phyloP scores from a whole-genome alignment of 495 filamentous ascomycete genomes.

The Penicillium mononematosum region DNA sequence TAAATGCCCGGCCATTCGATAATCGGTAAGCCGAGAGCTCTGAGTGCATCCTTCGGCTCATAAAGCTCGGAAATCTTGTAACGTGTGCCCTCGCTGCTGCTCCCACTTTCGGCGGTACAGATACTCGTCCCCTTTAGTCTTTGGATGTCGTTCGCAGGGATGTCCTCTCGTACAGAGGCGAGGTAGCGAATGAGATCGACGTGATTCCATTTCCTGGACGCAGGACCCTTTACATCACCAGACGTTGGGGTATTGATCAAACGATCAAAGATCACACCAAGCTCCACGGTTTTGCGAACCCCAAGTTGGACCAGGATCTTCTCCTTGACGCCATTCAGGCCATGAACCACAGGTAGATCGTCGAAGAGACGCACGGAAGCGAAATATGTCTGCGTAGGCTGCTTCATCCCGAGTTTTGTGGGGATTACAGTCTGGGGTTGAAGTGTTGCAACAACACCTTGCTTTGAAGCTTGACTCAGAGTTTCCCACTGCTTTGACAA shows the following conservation, averaged over 20 bases:
- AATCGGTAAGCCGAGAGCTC: conserved; percentile 69
- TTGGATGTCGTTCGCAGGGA: conserved; percentile 78
- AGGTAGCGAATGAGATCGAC: conserved; percentile 93
- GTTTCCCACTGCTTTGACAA: conserved; percentile 87
- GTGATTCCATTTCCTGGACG: conserved; percentile 72
- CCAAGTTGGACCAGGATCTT: conserved; percentile 81
- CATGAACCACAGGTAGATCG: conserved; percentile 78
- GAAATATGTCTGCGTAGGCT: conserved; percentile 86
- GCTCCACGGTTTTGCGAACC: conserved; percentile 79
- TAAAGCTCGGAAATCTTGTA: conserved; percentile 84
- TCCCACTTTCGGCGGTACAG: conserved; percentile 69
- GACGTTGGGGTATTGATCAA: conserved; percentile 58
- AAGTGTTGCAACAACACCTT: conserved; percentile 60
- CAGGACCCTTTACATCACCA: conserved; percentile 39
- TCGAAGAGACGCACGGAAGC: conserved; percentile 89
- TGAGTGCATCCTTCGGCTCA: conserved; percentile 71
- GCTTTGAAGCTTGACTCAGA: conserved; percentile 62
- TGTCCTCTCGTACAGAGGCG: conserved; percentile 83
- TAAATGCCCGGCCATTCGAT: conserved; percentile 80
- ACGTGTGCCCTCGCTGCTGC: conserved; percentile 41
- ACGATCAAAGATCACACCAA: conserved; percentile 88
- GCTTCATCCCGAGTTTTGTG: conserved; percentile 86
- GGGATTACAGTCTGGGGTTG: conserved; percentile 75
- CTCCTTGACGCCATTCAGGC: conserved; percentile 78
- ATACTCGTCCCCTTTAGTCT: conserved; percentile 74